Percentiles rank a stretch among this genome's conserved stretches.
Evolutionary conservation across 2,329 filamentous ascomycete genomes (phyloP).

Genomic region (Epichloe coenophiala): DNA sequence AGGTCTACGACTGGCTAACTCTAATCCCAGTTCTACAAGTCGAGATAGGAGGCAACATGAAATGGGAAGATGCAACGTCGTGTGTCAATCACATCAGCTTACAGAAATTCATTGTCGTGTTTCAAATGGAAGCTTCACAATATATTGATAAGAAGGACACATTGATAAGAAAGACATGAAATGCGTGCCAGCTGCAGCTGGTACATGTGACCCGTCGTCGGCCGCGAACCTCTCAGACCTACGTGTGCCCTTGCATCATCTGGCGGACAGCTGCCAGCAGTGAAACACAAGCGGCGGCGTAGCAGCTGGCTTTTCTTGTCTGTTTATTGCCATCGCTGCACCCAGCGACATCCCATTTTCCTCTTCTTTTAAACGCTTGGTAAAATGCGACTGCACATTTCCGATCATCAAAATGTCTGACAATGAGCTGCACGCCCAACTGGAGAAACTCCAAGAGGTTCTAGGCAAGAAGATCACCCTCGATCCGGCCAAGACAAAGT

Average conservation of each 20-base stretch:
- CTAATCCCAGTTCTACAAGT: conserved; percentile 22
- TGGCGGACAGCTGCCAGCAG: conserved; percentile 2
- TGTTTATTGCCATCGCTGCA: not conserved
- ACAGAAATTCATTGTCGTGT: not conserved
- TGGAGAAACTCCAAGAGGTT: conserved; percentile 8
- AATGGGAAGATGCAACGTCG: not conserved
- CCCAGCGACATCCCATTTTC: not conserved
- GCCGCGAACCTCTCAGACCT: not conserved
- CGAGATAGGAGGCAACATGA: conserved; percentile 12
- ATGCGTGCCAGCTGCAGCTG: not conserved
- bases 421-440: conserved; percentile 2
- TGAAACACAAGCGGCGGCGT: not conserved
- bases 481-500: not conserved
- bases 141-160: not conserved
- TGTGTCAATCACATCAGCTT: not conserved
- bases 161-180: not conserved
- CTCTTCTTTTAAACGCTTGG: not conserved
- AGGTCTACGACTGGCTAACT: conserved; percentile 11
- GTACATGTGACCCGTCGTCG: not conserved
- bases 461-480: conserved; percentile 7
- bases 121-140: not conserved
- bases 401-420: conserved; percentile 1
- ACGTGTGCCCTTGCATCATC: not conserved
- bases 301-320: not conserved
- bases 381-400: not conserved